A percentile compares a stretch with the other conserved stretches of the same genome.
Conservation (phyloP, 768 basidiomycete genomes). For the Pleurotus citrinopileatus region DNA sequence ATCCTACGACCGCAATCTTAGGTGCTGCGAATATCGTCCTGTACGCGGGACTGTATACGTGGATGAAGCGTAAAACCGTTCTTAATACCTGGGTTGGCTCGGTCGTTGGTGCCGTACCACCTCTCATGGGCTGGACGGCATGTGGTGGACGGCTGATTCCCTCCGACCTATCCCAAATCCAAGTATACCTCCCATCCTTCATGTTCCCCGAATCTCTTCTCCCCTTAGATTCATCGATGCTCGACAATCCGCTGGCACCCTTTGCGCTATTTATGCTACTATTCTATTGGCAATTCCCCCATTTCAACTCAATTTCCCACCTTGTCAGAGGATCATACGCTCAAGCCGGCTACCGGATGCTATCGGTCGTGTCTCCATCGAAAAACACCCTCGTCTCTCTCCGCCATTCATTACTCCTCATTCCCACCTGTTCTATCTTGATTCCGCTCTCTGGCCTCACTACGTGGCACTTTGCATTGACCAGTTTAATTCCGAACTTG, state of each 20-base stretch:
- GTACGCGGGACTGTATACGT: conserved; percentile 92
- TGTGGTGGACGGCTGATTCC: conserved; percentile 80
- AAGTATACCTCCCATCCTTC: conserved; percentile 61
- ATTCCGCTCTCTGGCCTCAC: conserved; percentile 90
- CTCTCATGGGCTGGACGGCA: conserved; percentile 98
- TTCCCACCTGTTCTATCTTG: conserved; percentile 76
- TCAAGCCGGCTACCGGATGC: conserved; percentile 91
- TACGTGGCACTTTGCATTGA: conserved; percentile 85
- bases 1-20: conserved; percentile 80
- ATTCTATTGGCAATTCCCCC: conserved; percentile 98
- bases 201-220: conserved; percentile 33
- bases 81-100: conserved; percentile 95
- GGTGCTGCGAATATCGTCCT: conserved; percentile 83
- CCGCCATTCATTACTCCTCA: conserved; percentile 73
- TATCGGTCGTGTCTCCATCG: conserved; percentile 71
- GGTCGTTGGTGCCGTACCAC: conserved; percentile 89
- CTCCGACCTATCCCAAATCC: conserved; percentile 52
- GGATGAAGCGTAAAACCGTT: conserved; percentile 79
- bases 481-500: conserved; percentile 72
- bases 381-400: conserved; percentile 86
- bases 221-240: conserved; percentile 41
- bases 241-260: conserved; percentile 82
- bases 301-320: conserved; percentile 93
- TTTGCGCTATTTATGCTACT: conserved; percentile 80
- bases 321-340: conserved; percentile 87